phyloP scores from a whole-genome alignment of 2,329 filamentous ascomycete genomes.

The Apiospora rasikravindrae region DNA sequence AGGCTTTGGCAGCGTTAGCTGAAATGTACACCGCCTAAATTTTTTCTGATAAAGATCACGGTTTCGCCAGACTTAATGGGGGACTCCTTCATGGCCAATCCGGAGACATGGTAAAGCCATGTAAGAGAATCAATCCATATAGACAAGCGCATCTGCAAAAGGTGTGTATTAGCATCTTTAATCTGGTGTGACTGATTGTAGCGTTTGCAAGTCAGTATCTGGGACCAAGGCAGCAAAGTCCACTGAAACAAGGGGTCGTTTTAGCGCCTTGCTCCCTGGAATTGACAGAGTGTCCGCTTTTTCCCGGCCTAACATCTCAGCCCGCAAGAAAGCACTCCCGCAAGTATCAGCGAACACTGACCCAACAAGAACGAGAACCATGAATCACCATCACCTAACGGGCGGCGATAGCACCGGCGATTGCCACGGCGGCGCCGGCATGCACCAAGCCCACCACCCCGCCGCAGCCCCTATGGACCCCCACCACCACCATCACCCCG shows the following conservation, averaged over 20 bases:
- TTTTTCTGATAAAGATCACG: too few species aligned
- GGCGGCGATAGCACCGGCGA: not conserved
- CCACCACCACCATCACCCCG: not conserved
- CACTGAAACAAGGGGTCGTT: conserved; percentile 13
- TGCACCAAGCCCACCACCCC: conserved; percentile 7
- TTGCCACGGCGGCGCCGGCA: not conserved
- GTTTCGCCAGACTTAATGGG: too few species aligned
- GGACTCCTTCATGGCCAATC: too few species aligned
- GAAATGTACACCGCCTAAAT: too few species aligned
- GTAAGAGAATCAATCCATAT: too few species aligned
- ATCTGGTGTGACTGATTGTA: too few species aligned
- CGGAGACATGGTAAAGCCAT: too few species aligned
- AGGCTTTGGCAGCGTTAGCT: too few species aligned
- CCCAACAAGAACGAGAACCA: not conserved
- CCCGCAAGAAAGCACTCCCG: not conserved
- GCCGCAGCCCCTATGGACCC: conserved; percentile 1
- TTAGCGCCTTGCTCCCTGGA: not conserved
- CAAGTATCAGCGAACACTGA: not conserved
- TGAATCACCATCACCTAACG: not conserved
- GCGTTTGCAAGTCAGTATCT: not conserved
- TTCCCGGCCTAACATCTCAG: not conserved
- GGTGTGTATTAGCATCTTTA: not conserved
- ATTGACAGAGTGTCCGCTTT: conserved; percentile 1
- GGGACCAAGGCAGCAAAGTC: not conserved
- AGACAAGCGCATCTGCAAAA: not conserved